Conservation (phyloP, 2,329 filamentous ascomycete species). For the Aspergillus ochraceoroseus region DNA sequence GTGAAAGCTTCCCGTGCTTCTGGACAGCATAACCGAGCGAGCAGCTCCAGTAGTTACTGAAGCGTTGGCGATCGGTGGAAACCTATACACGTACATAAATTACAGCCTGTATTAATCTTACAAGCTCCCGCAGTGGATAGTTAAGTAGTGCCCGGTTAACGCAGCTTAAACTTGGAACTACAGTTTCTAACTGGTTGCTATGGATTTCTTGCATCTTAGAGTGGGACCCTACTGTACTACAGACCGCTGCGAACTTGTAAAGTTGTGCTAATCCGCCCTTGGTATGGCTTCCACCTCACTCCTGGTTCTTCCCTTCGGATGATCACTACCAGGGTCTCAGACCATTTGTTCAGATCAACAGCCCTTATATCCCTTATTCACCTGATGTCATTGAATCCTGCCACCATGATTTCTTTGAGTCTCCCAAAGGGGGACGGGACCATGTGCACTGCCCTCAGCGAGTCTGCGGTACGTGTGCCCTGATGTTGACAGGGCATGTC, state of each 20-base stretch:
- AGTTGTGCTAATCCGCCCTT: conserved; percentile 2
- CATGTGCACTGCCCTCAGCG: neutral
- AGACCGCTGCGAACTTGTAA: conserved; percentile 12
- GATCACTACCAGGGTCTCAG: conserved; percentile 13
- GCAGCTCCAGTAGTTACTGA: too few relatives aligned
- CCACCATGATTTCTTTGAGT: neutral
- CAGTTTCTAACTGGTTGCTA: conserved; percentile 4
- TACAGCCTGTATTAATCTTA: too few relatives aligned
- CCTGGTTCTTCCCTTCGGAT: conserved; percentile 5
- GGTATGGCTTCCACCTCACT: neutral
- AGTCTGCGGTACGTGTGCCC: too few relatives aligned
- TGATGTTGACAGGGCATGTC: too few relatives aligned
- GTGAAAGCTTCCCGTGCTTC: neutral
- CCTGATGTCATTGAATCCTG: conserved; percentile 9
- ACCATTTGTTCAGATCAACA: conserved; percentile 4
- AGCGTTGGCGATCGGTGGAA: too few relatives aligned
- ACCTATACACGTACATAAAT: too few relatives aligned
- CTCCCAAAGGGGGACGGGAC: neutral
- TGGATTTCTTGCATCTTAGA: conserved; percentile 7
- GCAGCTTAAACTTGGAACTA: conserved; percentile 12
- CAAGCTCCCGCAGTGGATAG: too few relatives aligned
- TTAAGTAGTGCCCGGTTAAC: conserved; percentile 11
- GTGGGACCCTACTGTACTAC: neutral
- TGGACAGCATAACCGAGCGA: too few relatives aligned
- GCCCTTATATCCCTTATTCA: conserved; percentile 7